Evolutionary conservation across 2,329 filamentous ascomycete genomes (phyloP), one percentile per base, ranked within the genome.

Genomic region (Drechmeria coniospora): DNA sequence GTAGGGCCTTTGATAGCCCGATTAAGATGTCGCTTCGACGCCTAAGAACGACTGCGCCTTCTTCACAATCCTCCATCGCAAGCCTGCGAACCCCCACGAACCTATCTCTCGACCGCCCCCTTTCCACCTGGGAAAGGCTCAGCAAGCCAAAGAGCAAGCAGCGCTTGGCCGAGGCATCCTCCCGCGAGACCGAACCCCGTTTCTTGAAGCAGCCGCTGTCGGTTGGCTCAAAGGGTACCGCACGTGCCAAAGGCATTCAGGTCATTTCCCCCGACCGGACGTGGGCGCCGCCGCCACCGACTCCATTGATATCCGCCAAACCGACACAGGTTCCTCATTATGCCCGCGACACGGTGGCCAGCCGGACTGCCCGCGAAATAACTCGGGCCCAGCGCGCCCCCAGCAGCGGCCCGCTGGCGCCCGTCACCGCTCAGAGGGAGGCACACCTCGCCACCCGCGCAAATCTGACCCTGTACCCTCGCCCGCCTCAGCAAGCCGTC

Each of bases 91-190:
- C 72, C 30, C 63, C 77, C 13, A 64, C 68, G 33, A 71, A 68
- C 2, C 61, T 68, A 9, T 67, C 68, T 5, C 63, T 69, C 8
- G 56, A 49, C 5, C 56, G 61, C 22, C 58, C 68, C 5, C 53
- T 66, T 15, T 64, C 63, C 21, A 54, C 56, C 5, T 69, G 63
- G 60, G 72, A 78, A 38, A 74, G 78, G 25, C 56, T 92, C 33
- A 86, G 70, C 36, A 79, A 76, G 48, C 83, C 83, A 3, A 54
- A 51, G 41, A 50, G 51, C 27, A 54, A 53, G 38, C 54, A 51
- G 35, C 47, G 53, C 64, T 98, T 92, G 55, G 90, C 90, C 9
- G 83, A 94, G 50, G 90, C 90, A 11, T 95, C 86, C 0, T 94
- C 86, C 11, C 73, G 68, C 9, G 72, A 78, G 34, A 68, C 73